These are phyloP conservation scores for Glycine latifolia DNA, from an alignment of 306 rosid genomes.

Conservation along the genomic window DNA sequence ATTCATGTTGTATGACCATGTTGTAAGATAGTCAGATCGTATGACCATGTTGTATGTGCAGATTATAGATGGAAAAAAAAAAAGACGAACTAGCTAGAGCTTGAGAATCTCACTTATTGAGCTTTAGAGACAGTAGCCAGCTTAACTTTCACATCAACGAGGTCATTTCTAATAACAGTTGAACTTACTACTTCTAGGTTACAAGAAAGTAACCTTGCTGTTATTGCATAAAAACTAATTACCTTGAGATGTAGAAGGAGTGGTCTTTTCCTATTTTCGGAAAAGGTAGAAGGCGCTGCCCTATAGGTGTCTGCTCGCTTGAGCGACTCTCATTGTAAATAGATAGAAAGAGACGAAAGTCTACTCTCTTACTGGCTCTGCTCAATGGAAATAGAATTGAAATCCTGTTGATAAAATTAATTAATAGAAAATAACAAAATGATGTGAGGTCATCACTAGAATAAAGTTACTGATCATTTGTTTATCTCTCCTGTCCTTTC, in stretches of 20 bases:
- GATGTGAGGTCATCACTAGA: neutral
- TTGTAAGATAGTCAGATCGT: too few relatives aligned
- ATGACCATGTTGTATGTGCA: neutral
- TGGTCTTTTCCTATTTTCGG: too few relatives aligned
- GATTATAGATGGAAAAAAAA: neutral
- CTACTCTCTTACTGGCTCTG: too few relatives aligned
- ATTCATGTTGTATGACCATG: too few relatives aligned
- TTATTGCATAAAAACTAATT: conserved; percentile 5
- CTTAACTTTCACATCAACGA: neutral
- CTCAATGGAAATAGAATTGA: too few relatives aligned
- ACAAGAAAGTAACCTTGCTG: neutral
- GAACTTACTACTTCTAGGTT: neutral
- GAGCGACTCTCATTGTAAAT: too few relatives aligned
- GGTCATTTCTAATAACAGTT: neutral
- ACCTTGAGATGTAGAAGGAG: neutral
- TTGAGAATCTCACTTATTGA: neutral
- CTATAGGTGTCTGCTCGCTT: too few relatives aligned
- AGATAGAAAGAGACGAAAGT: too few relatives aligned
- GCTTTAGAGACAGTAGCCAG: neutral
- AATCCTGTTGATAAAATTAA: neutral
- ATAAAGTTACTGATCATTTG: conserved; percentile 5
- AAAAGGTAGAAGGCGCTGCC: too few relatives aligned
- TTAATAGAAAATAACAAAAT: neutral
- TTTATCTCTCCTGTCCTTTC: conserved; percentile 9
- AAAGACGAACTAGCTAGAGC: neutral